Evolutionary conservation across 1,139 yeast genomes (phyloP).

Genomic region (Protomyces lactucae-debilis): DNA sequence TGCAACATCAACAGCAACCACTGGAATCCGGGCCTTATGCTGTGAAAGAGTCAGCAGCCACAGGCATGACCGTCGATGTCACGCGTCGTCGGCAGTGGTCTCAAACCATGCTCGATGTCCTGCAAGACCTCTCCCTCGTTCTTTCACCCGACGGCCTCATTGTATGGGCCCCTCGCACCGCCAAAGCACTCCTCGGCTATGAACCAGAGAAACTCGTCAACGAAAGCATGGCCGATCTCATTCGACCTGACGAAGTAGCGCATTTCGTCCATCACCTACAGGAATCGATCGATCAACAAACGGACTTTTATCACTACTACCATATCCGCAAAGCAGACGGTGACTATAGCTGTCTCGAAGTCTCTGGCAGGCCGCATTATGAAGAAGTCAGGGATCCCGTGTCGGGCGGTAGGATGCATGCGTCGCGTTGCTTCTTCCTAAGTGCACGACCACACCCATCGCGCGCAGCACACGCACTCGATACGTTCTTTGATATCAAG

Average conservation of each 20-base stretch:
- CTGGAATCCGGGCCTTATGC: background rate
- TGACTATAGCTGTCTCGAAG: constrained; percentile 24
- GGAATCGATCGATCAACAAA: constrained; percentile 4
- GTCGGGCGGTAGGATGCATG: constrained; percentile 7
- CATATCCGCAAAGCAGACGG: constrained; percentile 26
- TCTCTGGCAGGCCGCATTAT: constrained; percentile 31
- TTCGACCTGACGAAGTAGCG: constrained; percentile 36
- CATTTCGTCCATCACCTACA: constrained; percentile 31
- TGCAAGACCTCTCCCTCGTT: constrained; percentile 29
- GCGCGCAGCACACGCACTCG: constrained; percentile 26
- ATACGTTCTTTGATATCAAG: constrained; percentile 32
- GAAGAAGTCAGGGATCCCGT: constrained; percentile 7
- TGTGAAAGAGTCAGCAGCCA: background rate
- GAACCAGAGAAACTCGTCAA: constrained; percentile 31
- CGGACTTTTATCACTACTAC: constrained; percentile 14
- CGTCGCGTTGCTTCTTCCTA: constrained; percentile 31
- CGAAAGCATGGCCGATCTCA: constrained; percentile 32
- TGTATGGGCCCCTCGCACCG: constrained; percentile 33
- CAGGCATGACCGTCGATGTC: background rate
- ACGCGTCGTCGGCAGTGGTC: background rate
- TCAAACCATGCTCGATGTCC: constrained; percentile 10
- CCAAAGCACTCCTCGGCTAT: constrained; percentile 32
- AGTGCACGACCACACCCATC: constrained; percentile 31
- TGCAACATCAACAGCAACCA: background rate
- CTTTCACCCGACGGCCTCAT: constrained; percentile 33